Evolutionary conservation across 2,329 filamentous ascomycete species (phyloP).

Genomic region (Fusarium brevicatenulatum): DNA sequence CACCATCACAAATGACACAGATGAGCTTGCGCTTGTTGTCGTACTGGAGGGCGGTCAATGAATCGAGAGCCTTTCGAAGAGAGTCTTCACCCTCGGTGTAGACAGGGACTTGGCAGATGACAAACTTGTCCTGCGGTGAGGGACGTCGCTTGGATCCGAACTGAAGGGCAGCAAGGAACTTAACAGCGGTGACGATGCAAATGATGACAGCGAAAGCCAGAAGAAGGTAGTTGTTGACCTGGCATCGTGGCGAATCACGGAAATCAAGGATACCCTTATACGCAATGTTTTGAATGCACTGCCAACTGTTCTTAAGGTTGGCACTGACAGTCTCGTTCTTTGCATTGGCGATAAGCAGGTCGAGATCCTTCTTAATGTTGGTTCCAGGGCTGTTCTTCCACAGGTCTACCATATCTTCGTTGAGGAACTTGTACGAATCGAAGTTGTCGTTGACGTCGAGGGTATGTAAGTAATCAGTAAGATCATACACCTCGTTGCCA

Average conservation of each 20-base stretch:
- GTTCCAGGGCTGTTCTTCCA: slow-evolving; percentile 80
- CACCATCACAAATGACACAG: slow-evolving; percentile 94
- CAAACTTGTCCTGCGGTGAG: slow-evolving; percentile 94
- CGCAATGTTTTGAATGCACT: slow-evolving; percentile 85
- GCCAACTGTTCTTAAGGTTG: slow-evolving; percentile 72
- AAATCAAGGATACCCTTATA: slow-evolving; percentile 89
- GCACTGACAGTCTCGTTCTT: slow-evolving; percentile 62
- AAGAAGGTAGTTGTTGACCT: slow-evolving; percentile 91
- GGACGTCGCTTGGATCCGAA: slow-evolving; percentile 92
- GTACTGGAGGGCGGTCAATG: slow-evolving; percentile 91
- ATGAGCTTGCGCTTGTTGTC: slow-evolving; percentile 99
- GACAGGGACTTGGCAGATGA: slow-evolving; percentile 97
- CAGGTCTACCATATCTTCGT: slow-evolving; percentile 71
- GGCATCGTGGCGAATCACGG: slow-evolving; percentile 77
- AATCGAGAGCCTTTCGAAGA: slow-evolving; percentile 90
- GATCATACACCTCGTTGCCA: slow-evolving; percentile 80
- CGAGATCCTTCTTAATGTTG: slow-evolving; percentile 77
- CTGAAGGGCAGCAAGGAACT: slow-evolving; percentile 93
- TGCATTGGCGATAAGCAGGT: slow-evolving; percentile 60
- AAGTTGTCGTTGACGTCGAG: slow-evolving; percentile 66
- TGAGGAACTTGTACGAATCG: slow-evolving; percentile 75
- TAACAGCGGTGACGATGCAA: slow-evolving; percentile 80
- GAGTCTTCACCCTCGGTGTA: slow-evolving; percentile 99
- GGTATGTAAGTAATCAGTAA: slow-evolving; percentile 92
- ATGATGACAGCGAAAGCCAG: slow-evolving; percentile 88